Evolutionary conservation across 495 filamentous ascomycete species (phyloP).

Genomic region (Neurospora tetrasperma): DNA sequence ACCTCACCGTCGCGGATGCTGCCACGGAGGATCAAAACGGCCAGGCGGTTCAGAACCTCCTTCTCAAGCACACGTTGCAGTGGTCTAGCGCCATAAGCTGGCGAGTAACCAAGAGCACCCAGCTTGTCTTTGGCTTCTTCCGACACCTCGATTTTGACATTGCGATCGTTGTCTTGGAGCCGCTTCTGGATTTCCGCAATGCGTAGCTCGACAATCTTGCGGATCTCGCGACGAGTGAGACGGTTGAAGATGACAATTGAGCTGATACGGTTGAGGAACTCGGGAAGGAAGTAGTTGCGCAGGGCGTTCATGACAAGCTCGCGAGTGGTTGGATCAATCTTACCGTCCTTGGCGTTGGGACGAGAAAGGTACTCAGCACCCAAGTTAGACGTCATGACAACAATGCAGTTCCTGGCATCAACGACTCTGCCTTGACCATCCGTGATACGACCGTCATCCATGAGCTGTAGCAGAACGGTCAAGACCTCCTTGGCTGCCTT

Average conservation of each 20-base stretch:
- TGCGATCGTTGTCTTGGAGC: slow-evolving; percentile 66
- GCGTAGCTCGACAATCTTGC: slow-evolving; percentile 89
- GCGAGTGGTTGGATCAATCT: slow-evolving; percentile 75
- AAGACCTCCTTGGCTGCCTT: slow-evolving; percentile 97
- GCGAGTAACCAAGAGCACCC: slow-evolving; percentile 79
- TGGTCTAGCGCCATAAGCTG: slow-evolving; percentile 86
- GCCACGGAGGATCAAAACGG: slow-evolving; percentile 79
- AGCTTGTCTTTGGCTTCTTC: slow-evolving; percentile 84
- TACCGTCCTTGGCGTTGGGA: slow-evolving; percentile 63
- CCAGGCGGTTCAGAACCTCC: slow-evolving; percentile 87
- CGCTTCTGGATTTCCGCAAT: slow-evolving; percentile 85
- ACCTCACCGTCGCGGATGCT: slow-evolving; percentile 74
- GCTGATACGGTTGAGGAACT: slow-evolving; percentile 96
- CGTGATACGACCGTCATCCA: slow-evolving; percentile 98
- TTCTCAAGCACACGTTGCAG: slow-evolving; percentile 84
- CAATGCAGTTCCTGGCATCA: slow-evolving; percentile 94
- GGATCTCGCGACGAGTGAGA: slow-evolving; percentile 76
- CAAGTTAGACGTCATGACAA: slow-evolving; percentile 97
- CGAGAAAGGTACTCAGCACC: slow-evolving; percentile 89
- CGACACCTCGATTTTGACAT: slow-evolving; percentile 64
- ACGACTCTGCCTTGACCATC: slow-evolving; percentile 92
- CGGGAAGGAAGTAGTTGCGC: slow-evolving; percentile 90
- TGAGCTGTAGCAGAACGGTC: slow-evolving; percentile 92
- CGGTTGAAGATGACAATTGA: slow-evolving; percentile 98
- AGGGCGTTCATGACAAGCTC: slow-evolving; percentile 84